A percentile compares a stretch with the other conserved stretches of the same genome.
Evolutionary conservation across 1,284 basidiomycete species (phyloP).

Genomic region (Pholiota adiposa): DNA sequence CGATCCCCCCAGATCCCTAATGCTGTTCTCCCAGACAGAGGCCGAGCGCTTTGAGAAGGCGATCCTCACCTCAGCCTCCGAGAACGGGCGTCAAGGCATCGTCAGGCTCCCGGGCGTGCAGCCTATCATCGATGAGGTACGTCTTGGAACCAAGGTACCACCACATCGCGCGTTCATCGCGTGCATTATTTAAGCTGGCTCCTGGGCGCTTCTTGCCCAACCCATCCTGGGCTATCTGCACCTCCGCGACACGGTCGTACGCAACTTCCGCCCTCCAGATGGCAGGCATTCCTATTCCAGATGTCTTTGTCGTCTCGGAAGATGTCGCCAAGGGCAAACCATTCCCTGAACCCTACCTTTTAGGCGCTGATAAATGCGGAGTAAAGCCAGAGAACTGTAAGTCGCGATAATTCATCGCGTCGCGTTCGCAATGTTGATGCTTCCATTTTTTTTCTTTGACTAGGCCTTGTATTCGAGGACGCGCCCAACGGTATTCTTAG

Average conservation of each 20-base stretch:
- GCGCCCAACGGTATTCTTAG: constrained; percentile 81
- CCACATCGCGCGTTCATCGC: constrained; percentile 6
- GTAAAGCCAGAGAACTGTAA: constrained; percentile 64
- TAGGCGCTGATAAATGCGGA: constrained; percentile 67
- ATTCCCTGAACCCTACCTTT: constrained; percentile 84
- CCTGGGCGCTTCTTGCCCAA: constrained; percentile 49
- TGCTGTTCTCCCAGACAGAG: constrained; percentile 51
- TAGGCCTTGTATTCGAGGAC: constrained; percentile 86
- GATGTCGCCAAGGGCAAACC: constrained; percentile 85
- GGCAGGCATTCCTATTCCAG: constrained; percentile 58
- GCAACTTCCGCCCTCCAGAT: constrained; percentile 56
- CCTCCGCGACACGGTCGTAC: constrained; percentile 66
- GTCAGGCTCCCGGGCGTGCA: constrained; percentile 65
- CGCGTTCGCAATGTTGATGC: constrained; percentile 10
- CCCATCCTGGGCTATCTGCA: constrained; percentile 70
- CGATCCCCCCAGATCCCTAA: constrained; percentile 7
- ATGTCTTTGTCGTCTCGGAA: constrained; percentile 78
- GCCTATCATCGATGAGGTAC: constrained; percentile 55
- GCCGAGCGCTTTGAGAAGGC: constrained; percentile 70
- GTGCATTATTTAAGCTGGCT: constrained; percentile 42
- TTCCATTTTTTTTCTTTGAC: constrained; percentile 4
- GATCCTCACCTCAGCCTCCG: constrained; percentile 59
- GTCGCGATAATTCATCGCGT: constrained; percentile 22
- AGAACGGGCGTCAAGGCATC: constrained; percentile 61
- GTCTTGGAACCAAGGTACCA: constrained; percentile 5